A percentile compares a stretch with the other conserved stretches of the same genome.
These are phyloP conservation scores for Veloboletus limbatus DNA, from an alignment of 1,284 basidiomycete genomes.

Conservation along the genomic window DNA sequence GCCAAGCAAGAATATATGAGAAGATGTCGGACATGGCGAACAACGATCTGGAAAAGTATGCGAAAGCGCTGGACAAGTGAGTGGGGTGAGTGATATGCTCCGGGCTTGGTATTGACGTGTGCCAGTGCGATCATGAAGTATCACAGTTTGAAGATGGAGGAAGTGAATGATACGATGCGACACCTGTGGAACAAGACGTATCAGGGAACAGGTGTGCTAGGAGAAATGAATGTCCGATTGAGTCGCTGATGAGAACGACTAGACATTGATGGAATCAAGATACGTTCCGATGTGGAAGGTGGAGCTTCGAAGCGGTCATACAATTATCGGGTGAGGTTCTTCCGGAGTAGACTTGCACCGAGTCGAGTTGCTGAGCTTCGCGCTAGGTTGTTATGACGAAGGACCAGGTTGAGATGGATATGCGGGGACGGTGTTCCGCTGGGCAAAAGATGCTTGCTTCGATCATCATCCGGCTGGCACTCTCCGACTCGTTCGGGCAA, in stretches of 20 bases:
- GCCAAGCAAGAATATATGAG: background rate
- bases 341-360: slow-evolving; percentile 3
- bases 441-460: slow-evolving; percentile 99
- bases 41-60: slow-evolving; percentile 94
- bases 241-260: slow-evolving; percentile 16
- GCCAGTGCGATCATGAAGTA: slow-evolving; percentile 95
- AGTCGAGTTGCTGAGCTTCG: slow-evolving; percentile 25
- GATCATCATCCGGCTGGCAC: slow-evolving; percentile 97
- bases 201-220: slow-evolving; percentile 84
- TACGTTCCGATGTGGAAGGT: slow-evolving; percentile 92
- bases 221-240: slow-evolving; percentile 7
- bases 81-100: slow-evolving; percentile 18
- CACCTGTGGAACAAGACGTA: slow-evolving; percentile 99
- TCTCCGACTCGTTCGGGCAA: slow-evolving; percentile 96
- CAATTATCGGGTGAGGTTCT: slow-evolving; percentile 84
- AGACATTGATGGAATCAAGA: slow-evolving; percentile 98
- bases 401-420: slow-evolving; percentile 98
- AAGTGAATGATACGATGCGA: slow-evolving; percentile 97
- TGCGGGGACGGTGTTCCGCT: slow-evolving; percentile 97
- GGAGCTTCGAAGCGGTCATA: slow-evolving; percentile 87
- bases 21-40: slow-evolving; percentile 92
- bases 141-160: slow-evolving; percentile 98
- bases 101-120: slow-evolving; percentile 9
- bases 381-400: slow-evolving; percentile 94
- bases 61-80: slow-evolving; percentile 92